Evolutionary conservation across 352 stramenopile genomes (phyloP).

Genomic region (Globisporangium cylindrosporum): DNA sequence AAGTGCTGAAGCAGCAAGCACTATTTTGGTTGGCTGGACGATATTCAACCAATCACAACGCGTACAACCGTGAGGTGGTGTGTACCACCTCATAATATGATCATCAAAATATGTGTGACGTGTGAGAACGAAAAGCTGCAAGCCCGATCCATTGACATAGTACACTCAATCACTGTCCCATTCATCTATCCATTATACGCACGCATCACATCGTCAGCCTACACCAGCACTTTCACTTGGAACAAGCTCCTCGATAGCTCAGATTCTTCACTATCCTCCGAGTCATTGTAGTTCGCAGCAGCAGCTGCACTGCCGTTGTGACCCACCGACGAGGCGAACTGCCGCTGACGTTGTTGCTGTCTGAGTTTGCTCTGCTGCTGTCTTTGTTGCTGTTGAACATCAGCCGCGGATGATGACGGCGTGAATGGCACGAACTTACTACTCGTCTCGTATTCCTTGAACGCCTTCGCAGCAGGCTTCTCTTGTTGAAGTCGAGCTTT

Average conservation of each 20-base stretch:
- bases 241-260: slow-evolving; percentile 42
- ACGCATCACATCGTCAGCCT: neutral
- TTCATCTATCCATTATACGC: neutral
- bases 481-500: neutral
- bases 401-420: slow-evolving; percentile 1
- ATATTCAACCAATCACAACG: slow-evolving; percentile 17
- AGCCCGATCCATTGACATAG: neutral
- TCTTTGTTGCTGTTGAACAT: too few species aligned
- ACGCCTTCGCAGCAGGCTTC: neutral
- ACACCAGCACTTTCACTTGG: slow-evolving; percentile 67
- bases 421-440: neutral
- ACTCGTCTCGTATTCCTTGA: slow-evolving; percentile 4
- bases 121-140: slow-evolving; percentile 14
- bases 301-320: neutral
- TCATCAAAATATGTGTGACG: slow-evolving; percentile 22
- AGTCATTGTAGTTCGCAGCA: neutral
- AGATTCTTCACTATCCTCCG: slow-evolving; percentile 16
- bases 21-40: slow-evolving; percentile 17
- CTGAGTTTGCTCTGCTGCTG: neutral
- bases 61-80: neutral
- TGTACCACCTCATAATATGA: slow-evolving; percentile 9
- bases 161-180: neutral
- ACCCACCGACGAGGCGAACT: slow-evolving; percentile 1
- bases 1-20: neutral
- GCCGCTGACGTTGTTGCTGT: slow-evolving; percentile 20